phyloP scores from a whole-genome alignment of 257 asterid species.

The Jacaranda copaia region DNA sequence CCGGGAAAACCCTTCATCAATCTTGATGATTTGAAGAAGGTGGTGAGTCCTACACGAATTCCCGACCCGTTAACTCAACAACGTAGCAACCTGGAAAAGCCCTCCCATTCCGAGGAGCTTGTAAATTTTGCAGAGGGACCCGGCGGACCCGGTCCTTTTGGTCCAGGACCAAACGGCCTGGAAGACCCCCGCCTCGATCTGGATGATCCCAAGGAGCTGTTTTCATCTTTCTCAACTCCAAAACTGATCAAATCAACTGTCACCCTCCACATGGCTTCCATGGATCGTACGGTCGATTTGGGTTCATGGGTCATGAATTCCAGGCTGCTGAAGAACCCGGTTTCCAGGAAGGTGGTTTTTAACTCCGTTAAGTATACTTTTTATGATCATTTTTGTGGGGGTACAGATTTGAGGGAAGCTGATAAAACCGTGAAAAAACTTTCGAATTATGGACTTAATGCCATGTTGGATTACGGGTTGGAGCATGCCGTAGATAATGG shows the following conservation, averaged over 20 bases:
- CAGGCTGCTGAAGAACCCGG: slow-evolving; percentile 48
- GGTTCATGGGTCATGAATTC: slow-evolving; percentile 70
- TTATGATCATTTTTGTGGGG: slow-evolving; percentile 80
- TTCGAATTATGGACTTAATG: slow-evolving; percentile 55
- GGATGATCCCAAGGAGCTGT: slow-evolving; percentile 49
- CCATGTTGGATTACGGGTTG: slow-evolving; percentile 81
- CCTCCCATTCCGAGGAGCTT: too few relatives aligned
- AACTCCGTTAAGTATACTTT: slow-evolving; percentile 45
- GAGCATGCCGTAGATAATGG: slow-evolving; percentile 64
- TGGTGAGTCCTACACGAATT: too few relatives aligned
- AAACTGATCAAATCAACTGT: slow-evolving; percentile 54
- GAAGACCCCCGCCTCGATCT: slow-evolving; percentile 16
- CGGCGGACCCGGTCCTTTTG: too few relatives aligned
- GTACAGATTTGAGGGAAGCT: slow-evolving; percentile 55
- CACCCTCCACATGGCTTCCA: slow-evolving; percentile 53
- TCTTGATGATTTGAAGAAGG: too few relatives aligned
- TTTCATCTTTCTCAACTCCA: slow-evolving; percentile 51
- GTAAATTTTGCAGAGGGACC: too few relatives aligned
- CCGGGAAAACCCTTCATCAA: too few relatives aligned
- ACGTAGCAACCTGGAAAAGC: too few relatives aligned
- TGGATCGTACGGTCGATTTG: slow-evolving; percentile 53
- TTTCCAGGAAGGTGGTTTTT: slow-evolving; percentile 43
- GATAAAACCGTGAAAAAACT: slow-evolving; percentile 49
- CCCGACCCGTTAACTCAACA: neutral
- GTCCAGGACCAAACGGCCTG: neutral